A percentile compares a stretch with the other conserved stretches of the same genome.
Conservation (phyloP, 805 yeast species). For the Lipomyces anomalus region DNA sequence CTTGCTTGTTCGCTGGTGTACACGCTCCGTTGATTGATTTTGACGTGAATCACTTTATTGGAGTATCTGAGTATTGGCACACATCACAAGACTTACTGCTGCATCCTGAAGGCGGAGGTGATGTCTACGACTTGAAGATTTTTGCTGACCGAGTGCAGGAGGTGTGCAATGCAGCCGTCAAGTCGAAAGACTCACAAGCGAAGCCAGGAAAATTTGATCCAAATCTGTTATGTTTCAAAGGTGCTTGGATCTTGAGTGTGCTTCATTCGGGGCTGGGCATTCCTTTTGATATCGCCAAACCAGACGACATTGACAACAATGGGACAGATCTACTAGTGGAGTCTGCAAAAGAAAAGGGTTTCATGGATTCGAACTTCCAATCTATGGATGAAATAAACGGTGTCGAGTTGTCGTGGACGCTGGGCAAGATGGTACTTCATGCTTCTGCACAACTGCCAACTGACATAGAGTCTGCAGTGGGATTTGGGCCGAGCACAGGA, state of each 20-base stretch:
- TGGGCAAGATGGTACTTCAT: slow-evolving; percentile 78
- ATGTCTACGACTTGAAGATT: slow-evolving; percentile 59
- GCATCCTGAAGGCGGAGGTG: slow-evolving; percentile 40
- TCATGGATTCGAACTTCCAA: slow-evolving; percentile 56
- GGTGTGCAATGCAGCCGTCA: neutral
- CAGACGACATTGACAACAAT: slow-evolving; percentile 1
- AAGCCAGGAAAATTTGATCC: no score
- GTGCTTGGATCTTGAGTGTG: slow-evolving; percentile 86
- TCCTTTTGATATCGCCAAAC: slow-evolving; percentile 50
- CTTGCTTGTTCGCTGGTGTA: slow-evolving; percentile 90
- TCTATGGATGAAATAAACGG: slow-evolving; percentile 78
- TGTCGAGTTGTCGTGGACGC: slow-evolving; percentile 88
- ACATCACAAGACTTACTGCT: slow-evolving; percentile 46
- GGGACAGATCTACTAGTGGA: slow-evolving; percentile 8
- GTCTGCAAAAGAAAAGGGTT: slow-evolving; percentile 2
- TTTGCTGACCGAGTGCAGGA: neutral
- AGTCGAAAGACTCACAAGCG: neutral
- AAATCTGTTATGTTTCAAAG: slow-evolving; percentile 82
- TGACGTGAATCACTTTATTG: slow-evolving; percentile 74
- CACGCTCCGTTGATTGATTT: slow-evolving; percentile 89
- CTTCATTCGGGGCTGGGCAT: slow-evolving; percentile 88
- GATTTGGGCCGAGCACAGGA: slow-evolving; percentile 17
- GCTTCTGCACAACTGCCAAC: slow-evolving; percentile 62
- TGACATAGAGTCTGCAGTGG: slow-evolving; percentile 9
- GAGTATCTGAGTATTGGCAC: slow-evolving; percentile 96